Base-by-base conservation (phyloP, 768 basidiomycete species). In the Coprinellus micaceus region DNA sequence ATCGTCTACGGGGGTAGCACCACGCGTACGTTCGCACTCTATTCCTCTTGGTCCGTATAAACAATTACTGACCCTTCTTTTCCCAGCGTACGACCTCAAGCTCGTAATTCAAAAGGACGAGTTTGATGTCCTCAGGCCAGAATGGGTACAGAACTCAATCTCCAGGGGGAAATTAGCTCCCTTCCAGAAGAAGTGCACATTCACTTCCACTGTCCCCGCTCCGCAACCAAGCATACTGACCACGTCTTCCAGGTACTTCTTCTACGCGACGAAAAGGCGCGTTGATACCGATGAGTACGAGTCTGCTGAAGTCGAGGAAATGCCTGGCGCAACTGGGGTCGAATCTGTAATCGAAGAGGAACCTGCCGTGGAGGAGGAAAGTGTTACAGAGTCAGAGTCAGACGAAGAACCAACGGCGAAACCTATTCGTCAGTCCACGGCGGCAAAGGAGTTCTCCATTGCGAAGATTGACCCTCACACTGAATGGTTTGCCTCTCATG, bases 101-200 rank as follows among this genome's bases (percentile, higher is more conserved):
- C 69, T 83, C 52, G 70, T 89, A 53, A 85, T 92, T 50, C 78
- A 86, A 54, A 91, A 89, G 63, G 86, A 79, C 3, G 74, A 77
- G 0, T 74, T 84, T 53, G 87, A 92, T 60, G 83, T 96, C 48
- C 72, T 96, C 57, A 85, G 80, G 53, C 91, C 95, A 0, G 71
- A 79, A 25, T 98, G 94, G 94, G 75, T 98, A 54, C 65, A 77
- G 36, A 90, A 94, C 64, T 94, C 87, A 22, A 77, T 95, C n/a
- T 74, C 77, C 4, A 71, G 74, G 28, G 80, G 77, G 10, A 73
- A 80, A 55, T 73, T 76, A 21, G 69, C 83, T 25, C 86, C 91
- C 1, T 71, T 94, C 57, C 77, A 69, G 37, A 85, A 86, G 69
- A 87, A 82, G 93, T 94, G 63, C 45, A 64, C 33, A 13, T 13